Conservation (phyloP, 805 yeast genomes). For the Vanderwaltozyma tropicalis region DNA sequence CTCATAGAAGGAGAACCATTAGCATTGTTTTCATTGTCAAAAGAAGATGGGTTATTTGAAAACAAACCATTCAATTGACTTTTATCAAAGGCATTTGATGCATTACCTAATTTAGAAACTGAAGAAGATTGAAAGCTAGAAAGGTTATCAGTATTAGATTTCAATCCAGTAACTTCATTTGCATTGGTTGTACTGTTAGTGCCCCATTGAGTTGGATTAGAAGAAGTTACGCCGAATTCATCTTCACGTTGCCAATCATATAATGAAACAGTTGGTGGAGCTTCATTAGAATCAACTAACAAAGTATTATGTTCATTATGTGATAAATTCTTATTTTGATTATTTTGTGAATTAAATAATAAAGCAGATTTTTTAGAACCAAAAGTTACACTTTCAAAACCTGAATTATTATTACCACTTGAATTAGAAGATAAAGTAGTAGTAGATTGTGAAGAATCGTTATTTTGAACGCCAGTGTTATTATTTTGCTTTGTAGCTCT, state of each 20-base stretch:
- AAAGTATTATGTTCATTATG: conserved; percentile 16
- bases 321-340: conserved; percentile 2
- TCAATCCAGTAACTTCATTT: conserved; percentile 1
- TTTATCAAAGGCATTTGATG: conserved; percentile 14
- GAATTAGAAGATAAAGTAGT: conserved; percentile 1
- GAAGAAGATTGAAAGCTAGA: background rate
- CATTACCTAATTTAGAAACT: background rate
- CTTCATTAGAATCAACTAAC: conserved; percentile 30
- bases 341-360: conserved; percentile 4
- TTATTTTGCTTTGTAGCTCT: conserved; percentile 22
- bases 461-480: background rate
- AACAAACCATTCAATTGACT: background rate
- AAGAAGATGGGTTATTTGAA: conserved; percentile 5
- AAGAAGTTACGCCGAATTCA: conserved; percentile 13
- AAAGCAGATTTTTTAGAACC: conserved; percentile 27
- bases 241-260: conserved; percentile 35
- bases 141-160: conserved; percentile 5
- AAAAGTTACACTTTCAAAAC: conserved; percentile 31
- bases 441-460: background rate
- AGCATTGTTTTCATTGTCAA: background rate
- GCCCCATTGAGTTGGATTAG: conserved; percentile 2
- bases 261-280: conserved; percentile 34
- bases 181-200: background rate
- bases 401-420: conserved; percentile 13
- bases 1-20: background rate